Evolutionary conservation across 176 grass and related monocot genomes (phyloP).

Genomic region (Canna indica): DNA sequence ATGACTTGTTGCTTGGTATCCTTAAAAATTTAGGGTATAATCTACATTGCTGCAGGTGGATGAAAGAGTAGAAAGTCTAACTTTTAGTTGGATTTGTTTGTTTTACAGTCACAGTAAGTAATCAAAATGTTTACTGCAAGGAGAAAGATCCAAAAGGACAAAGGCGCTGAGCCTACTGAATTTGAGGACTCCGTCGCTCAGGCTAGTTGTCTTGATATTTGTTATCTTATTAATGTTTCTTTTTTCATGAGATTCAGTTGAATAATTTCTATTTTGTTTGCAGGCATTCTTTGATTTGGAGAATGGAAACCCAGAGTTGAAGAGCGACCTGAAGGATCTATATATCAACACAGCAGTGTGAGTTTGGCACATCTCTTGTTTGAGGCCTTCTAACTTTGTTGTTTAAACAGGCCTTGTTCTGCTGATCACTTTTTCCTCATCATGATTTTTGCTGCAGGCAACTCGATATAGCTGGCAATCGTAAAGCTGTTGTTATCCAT

Average conservation of each 20-base stretch:
- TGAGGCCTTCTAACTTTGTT: background rate
- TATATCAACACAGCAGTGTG: slow-evolving; percentile 79
- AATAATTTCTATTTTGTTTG: background rate
- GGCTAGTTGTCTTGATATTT: slow-evolving; percentile 30
- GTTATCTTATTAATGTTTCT: too few species aligned
- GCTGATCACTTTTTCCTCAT: background rate
- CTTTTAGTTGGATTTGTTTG: too few species aligned
- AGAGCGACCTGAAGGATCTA: slow-evolving; percentile 89
- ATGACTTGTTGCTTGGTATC: too few species aligned
- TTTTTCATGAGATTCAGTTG: background rate
- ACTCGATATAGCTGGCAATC: slow-evolving; percentile 3
- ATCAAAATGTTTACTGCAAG: slow-evolving; percentile 93
- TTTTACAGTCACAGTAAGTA: too few species aligned
- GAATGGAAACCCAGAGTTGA: slow-evolving; percentile 76
- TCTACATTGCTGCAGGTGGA: too few species aligned
- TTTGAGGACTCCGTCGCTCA: slow-evolving; percentile 88
- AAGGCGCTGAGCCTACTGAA: slow-evolving; percentile 74
- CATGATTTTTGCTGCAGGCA: background rate
- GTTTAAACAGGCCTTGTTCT: background rate
- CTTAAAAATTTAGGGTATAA: too few species aligned
- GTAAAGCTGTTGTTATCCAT: slow-evolving; percentile 18
- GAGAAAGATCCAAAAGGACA: slow-evolving; percentile 98
- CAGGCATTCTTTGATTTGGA: slow-evolving; percentile 96
- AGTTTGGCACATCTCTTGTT: slow-evolving; percentile 6
- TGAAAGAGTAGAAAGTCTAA: too few species aligned